Percentiles rank a stretch among this genome's conserved stretches.
Evolutionary conservation across 2,329 filamentous ascomycete species (phyloP).

Genomic region (Pseudomassariella vexata): DNA sequence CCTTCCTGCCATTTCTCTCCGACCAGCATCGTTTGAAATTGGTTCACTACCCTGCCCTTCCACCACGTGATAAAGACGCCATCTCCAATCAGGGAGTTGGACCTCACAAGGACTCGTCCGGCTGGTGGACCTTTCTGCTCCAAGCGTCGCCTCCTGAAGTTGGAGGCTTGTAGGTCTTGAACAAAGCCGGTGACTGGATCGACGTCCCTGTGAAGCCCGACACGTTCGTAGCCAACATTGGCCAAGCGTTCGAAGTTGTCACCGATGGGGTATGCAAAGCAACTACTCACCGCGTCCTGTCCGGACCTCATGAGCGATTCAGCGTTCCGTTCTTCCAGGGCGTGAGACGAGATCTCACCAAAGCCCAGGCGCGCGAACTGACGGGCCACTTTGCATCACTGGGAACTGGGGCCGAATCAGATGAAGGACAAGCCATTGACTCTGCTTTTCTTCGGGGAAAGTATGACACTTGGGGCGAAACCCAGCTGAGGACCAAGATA

Average conservation of each 20-base stretch:
- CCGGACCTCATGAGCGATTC: conserved; percentile 27
- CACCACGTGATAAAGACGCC: conserved; percentile 1
- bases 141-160: conserved; percentile 49
- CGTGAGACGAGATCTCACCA: conserved; percentile 38
- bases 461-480: conserved; percentile 51
- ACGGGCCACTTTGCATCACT: conserved; percentile 28
- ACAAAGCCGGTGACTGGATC: conserved; percentile 41
- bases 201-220: conserved; percentile 39
- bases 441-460: conserved; percentile 42
- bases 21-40: conserved; percentile 56
- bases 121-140: conserved; percentile 59
- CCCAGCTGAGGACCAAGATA: conserved; percentile 47
- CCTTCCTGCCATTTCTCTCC: conserved; percentile 46
- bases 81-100: conserved; percentile 47
- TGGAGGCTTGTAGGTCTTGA: conserved; percentile 45
- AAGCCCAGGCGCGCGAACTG: conserved; percentile 32
- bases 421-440: conserved; percentile 33
- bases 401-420: conserved; percentile 21
- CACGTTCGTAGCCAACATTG: conserved; percentile 53
- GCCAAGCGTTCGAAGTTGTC: conserved; percentile 52
- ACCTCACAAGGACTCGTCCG: conserved; percentile 57
- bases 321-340: conserved; percentile 45
- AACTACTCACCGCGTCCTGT: conserved; percentile 40
- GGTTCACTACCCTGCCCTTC: conserved; percentile 41
- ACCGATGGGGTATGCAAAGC: conserved; percentile 48